Percentiles rank a stretch among this genome's conserved stretches.
phyloP scores from a whole-genome alignment of 1,284 basidiomycete species.

The Bothia castanella region DNA sequence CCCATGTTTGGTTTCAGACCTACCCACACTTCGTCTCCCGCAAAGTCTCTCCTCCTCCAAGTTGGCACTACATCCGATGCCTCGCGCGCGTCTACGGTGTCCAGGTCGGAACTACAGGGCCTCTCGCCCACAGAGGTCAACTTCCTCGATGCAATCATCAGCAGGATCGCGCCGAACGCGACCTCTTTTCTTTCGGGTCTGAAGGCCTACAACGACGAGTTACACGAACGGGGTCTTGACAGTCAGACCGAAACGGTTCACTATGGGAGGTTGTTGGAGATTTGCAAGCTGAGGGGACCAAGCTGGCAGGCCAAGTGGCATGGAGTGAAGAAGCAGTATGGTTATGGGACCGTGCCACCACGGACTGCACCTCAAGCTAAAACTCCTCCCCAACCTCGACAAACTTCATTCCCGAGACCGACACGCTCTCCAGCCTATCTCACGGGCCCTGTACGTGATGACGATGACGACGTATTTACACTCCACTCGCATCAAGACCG shows the following conservation, averaged over 20 bases:
- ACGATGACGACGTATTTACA: slow-evolving; percentile 43
- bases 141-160: slow-evolving; percentile 69
- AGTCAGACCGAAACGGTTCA: slow-evolving; percentile 74
- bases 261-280: slow-evolving; percentile 73
- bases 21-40: slow-evolving; percentile 30
- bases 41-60: slow-evolving; percentile 23
- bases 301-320: slow-evolving; percentile 78
- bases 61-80: slow-evolving; percentile 33
- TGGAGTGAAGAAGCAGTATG: slow-evolving; percentile 56
- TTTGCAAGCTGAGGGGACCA: slow-evolving; percentile 70
- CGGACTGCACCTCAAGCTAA: slow-evolving; percentile 11
- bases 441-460: slow-evolving; percentile 29
- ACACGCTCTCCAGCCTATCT: slow-evolving; percentile 21
- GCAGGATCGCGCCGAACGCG: slow-evolving; percentile 57
- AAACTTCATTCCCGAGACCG: slow-evolving; percentile 12
- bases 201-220: slow-evolving; percentile 75
- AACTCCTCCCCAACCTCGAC: slow-evolving; percentile 15
- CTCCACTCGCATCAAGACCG: slow-evolving; percentile 45
- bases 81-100: slow-evolving; percentile 45
- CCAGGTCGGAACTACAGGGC: slow-evolving; percentile 52
- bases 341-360: slow-evolving; percentile 31
- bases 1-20: slow-evolving; percentile 33
- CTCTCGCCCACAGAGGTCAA: slow-evolving; percentile 60
- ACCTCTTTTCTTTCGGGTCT: slow-evolving; percentile 73
- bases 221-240: slow-evolving; percentile 69